Evolutionary conservation across 2,329 filamentous ascomycete genomes (phyloP).

Genomic region (Zymoseptoria crescenta): DNA sequence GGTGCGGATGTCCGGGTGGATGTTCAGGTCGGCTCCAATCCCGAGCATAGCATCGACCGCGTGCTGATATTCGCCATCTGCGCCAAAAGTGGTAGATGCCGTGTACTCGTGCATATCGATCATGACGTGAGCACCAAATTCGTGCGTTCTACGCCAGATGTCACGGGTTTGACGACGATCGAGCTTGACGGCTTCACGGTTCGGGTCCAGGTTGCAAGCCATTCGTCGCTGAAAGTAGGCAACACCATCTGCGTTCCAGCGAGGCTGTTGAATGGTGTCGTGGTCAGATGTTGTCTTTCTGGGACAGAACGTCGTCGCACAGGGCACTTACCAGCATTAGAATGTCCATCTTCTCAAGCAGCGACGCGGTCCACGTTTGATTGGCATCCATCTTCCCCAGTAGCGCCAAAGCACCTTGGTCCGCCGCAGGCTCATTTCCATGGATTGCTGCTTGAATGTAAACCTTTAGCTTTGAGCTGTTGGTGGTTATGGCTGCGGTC

Average conservation of each 20-base stretch:
- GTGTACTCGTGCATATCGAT: conserved; percentile 32
- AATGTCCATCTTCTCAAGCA: conserved; percentile 30
- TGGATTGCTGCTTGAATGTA: conserved; percentile 33
- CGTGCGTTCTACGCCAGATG: conserved; percentile 26
- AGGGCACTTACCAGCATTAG: conserved; percentile 17
- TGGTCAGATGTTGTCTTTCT: conserved; percentile 1
- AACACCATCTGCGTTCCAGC: conserved; percentile 15
- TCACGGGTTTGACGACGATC: conserved; percentile 24
- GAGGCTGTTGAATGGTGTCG: conserved; percentile 1
- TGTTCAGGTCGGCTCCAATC: conserved; percentile 18
- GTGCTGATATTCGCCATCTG: conserved; percentile 23
- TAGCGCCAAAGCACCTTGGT: conserved; percentile 30
- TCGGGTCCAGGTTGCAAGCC: conserved; percentile 18
- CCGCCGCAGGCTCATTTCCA: conserved; percentile 33
- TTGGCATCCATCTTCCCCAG: conserved; percentile 31
- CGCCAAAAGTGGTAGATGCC: conserved; percentile 19
- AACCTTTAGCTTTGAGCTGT: conserved; percentile 26
- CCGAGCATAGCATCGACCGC: conserved; percentile 25
- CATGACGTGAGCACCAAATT: conserved; percentile 27
- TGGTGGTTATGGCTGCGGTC: neutral
- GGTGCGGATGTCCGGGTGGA: conserved; percentile 25
- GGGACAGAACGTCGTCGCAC: neutral
- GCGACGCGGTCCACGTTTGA: conserved; percentile 24
- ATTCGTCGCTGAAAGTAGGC: conserved; percentile 20
- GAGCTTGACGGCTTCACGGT: conserved; percentile 24